These are phyloP conservation scores for Knufia petricola DNA, from an alignment of 2,329 filamentous ascomycete species.

Conservation along the genomic window DNA sequence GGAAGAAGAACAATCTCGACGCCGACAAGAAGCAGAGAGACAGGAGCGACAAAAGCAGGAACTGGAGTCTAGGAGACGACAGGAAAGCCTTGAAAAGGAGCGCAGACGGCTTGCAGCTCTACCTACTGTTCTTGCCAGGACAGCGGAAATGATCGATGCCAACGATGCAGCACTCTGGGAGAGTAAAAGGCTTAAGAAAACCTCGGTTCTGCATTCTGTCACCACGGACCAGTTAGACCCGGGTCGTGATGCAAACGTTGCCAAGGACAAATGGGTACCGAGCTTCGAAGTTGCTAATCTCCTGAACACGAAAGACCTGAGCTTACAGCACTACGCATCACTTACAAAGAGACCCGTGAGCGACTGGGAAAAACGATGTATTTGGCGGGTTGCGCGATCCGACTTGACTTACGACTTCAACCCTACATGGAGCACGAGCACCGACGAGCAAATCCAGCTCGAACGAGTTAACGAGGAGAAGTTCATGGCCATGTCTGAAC, in stretches of 20 bases:
- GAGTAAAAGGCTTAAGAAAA: conserved; percentile 35
- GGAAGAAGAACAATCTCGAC: conserved; percentile 31
- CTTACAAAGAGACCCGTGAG: conserved; percentile 36
- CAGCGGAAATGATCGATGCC: conserved; percentile 36
- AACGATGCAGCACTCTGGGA: conserved; percentile 34
- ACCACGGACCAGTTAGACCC: conserved; percentile 35
- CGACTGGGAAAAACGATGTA: conserved; percentile 33
- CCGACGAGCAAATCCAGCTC: conserved; percentile 1
- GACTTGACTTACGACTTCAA: conserved; percentile 37
- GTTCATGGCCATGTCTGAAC: conserved; percentile 40
- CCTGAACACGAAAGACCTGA: conserved; percentile 40
- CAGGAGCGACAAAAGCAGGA: conserved; percentile 29
- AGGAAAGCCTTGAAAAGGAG: conserved; percentile 36
- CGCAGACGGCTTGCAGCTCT: conserved; percentile 37
- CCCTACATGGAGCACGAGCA: neutral
- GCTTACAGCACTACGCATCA: conserved; percentile 36
- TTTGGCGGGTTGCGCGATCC: conserved; percentile 39
- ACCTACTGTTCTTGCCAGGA: conserved; percentile 35
- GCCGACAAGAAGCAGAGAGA: conserved; percentile 36
- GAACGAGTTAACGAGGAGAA: conserved; percentile 23
- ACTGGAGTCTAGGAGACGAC: conserved; percentile 32
- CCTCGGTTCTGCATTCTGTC: conserved; percentile 38
- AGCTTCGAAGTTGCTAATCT: conserved; percentile 41
- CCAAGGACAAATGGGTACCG: conserved; percentile 39
- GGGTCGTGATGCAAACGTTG: conserved; percentile 27